Percentiles rank a stretch among this genome's conserved stretches.
Conservation (phyloP, 192 early-diverging fungal genomes). For the Podila minutissima region DNA sequence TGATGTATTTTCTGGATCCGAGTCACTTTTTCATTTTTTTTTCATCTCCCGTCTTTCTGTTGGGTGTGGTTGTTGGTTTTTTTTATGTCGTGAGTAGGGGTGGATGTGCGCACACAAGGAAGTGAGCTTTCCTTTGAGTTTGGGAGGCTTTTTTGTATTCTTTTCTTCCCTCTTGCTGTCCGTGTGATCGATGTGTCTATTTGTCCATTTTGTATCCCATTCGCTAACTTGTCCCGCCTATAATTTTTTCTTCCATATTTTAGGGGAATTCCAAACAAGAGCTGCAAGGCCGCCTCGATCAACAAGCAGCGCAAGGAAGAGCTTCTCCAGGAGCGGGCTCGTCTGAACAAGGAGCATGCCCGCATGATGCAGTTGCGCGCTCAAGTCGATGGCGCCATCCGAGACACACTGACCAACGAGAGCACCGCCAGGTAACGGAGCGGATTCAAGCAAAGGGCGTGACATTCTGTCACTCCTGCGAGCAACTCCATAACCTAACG, state of each 20-base stretch:
- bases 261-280: conserved; percentile 35
- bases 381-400: conserved; percentile 26
- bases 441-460: background rate
- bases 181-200: background rate
- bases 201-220: conserved; percentile 5
- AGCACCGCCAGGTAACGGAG: conserved; percentile 32
- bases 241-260: background rate
- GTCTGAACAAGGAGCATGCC: conserved; percentile 20
- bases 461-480: background rate
- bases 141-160: background rate
- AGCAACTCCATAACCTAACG: background rate
- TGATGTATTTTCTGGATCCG: background rate
- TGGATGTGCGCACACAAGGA: background rate
- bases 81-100: background rate
- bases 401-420: conserved; percentile 38
- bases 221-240: background rate
- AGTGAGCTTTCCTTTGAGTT: background rate
- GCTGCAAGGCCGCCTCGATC: conserved; percentile 20
- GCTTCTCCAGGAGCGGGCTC: conserved; percentile 29
- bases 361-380: conserved; percentile 28
- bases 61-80: background rate
- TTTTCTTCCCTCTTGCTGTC: background rate
- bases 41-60: background rate
- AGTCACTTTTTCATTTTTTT: background rate
- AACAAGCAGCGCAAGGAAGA: conserved; percentile 36